Evolutionary conservation across 2,329 filamentous ascomycete species (phyloP), one percentile per base, ranked within the genome.

Genomic region (Aspergillus carbonarius): DNA sequence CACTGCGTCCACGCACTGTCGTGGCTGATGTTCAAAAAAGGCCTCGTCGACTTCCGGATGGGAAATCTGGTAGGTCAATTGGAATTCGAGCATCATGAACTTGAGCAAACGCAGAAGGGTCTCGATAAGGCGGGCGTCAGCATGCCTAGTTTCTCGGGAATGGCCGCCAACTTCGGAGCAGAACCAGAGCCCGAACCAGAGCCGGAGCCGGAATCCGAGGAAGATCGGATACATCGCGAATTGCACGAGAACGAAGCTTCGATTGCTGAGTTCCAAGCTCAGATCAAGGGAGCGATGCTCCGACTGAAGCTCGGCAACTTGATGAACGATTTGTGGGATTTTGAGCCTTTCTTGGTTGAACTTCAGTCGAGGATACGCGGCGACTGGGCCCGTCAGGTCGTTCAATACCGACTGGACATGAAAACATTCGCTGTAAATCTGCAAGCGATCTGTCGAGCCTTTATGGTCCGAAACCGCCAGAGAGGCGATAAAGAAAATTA

Each of bases 71-170:
- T 99, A 57, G 95, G 95, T 34, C 93, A 99, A 72, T 85, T 99
- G 4, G 91, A 98, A 72, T 99, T 99, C 69, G 95, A 97, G 70
- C 92, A 98, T 70, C 93, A 98, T 78, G 96, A 99, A 72, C 83
- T 99, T 27, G 95, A 99, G 76, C 92, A 92, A 61, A 96, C 93
- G 78, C 95, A 99, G 71, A 97, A 96, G 72, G 95, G 95, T 48
- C 85, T 99, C 47, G 95, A 99, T 79, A 96, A 95, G 76, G 88
- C 96, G 63, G 96, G 96, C 55, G 85, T 93, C 63, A 96, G 86
- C 70, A 97, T 99, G 92, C 95, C 95, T 39, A 96, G 92, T 79
- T 99, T 99, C 79, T 92, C 92, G 56, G 96, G 93, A 60, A 98
- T 99, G 90, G 89, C 93, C 52, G 93, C 92, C 63, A 93, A 95